These are phyloP conservation scores for Roridomyces roridus DNA, from an alignment of 768 basidiomycete genomes.

Conservation along the genomic window DNA sequence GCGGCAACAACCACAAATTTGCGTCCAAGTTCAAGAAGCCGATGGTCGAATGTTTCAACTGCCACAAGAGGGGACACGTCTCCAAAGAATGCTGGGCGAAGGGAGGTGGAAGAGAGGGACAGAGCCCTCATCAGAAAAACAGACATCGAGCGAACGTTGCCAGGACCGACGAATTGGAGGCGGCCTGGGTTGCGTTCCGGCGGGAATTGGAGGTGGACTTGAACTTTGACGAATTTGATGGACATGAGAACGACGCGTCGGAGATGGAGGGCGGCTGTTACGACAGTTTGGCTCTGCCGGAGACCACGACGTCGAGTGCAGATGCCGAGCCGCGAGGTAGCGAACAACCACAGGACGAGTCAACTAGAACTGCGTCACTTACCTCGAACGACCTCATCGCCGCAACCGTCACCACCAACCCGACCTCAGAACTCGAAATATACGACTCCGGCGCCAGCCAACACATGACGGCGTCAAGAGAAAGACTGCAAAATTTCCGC, in stretches of 20 bases:
- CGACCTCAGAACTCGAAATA: constrained; percentile 29
- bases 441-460: constrained; percentile 42
- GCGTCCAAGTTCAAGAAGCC: neutral
- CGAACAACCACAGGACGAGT: neutral
- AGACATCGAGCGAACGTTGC: constrained; percentile 1
- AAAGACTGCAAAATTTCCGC: constrained; percentile 35
- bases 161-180: neutral
- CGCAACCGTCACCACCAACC: neutral
- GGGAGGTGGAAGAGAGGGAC: constrained; percentile 44
- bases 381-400: neutral
- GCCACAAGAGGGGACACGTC: constrained; percentile 35
- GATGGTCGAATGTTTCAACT: constrained; percentile 34
- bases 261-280: too few relatives aligned
- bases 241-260: neutral
- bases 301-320: too few relatives aligned
- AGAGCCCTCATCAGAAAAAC: constrained; percentile 29
- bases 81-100: constrained; percentile 41
- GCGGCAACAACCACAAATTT: neutral
- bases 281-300: too few relatives aligned
- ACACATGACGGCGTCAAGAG: constrained; percentile 40
- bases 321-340: too few relatives aligned
- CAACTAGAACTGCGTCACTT: neutral
- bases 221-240: constrained; percentile 9
- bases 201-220: neutral
- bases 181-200: neutral